These are phyloP conservation scores for Globisporangium uncinulatum DNA, from an alignment of 352 stramenopile species.

Conservation along the genomic window DNA sequence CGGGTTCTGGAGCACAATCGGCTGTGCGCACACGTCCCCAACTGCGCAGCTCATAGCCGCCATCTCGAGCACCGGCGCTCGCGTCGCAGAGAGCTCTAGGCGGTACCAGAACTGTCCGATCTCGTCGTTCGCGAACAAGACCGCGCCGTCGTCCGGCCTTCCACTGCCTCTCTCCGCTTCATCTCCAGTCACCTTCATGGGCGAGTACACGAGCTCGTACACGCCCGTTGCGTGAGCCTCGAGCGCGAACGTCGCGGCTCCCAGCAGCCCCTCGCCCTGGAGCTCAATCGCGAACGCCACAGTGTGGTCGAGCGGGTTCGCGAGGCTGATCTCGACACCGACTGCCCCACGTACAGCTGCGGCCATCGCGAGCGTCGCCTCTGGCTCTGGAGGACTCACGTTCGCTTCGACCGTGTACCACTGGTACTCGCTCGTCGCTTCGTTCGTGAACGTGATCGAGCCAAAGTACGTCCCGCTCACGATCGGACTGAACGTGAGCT, in stretches of 20 bases:
- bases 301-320: conserved; percentile 82
- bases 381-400: conserved; percentile 61
- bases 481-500: conserved; percentile 81
- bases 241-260: conserved; percentile 67
- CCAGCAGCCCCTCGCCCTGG: conserved; percentile 82
- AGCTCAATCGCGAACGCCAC: conserved; percentile 87
- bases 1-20: conserved; percentile 88
- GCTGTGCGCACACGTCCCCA: conserved; percentile 66
- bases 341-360: conserved; percentile 78
- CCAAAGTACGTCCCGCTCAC: conserved; percentile 91
- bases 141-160: conserved; percentile 48
- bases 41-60: conserved; percentile 82
- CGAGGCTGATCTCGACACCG: conserved; percentile 86
- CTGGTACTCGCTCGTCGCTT: conserved; percentile 65
- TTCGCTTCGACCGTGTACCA: conserved; percentile 94
- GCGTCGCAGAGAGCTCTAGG: conserved; percentile 69
- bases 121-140: conserved; percentile 87
- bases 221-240: conserved; percentile 56
- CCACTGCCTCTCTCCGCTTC: not conserved
- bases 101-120: conserved; percentile 95
- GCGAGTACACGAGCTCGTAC: conserved; percentile 92
- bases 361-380: conserved; percentile 81
- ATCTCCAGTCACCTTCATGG: conserved; percentile 50
- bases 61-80: conserved; percentile 40
- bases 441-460: conserved; percentile 90